Base-by-base conservation (phyloP, 2,329 filamentous ascomycete species). In the Aspergillus glaucus region DNA sequence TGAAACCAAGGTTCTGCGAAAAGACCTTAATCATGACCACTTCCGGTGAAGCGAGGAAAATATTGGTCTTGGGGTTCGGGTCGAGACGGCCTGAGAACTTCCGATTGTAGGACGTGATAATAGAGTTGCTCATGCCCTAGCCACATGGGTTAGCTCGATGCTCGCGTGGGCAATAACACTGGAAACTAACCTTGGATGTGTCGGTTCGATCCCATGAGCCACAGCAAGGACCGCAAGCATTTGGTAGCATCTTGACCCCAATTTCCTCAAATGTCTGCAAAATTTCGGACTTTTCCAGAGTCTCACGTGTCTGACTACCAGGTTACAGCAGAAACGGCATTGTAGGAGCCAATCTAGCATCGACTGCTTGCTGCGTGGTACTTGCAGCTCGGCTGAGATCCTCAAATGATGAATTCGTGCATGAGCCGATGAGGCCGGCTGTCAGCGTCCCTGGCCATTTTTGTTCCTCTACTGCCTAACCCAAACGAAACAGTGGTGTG, bases 71-170 rank as follows among this genome's bases (percentile, higher is more conserved):
- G 37, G 90, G 90, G 80, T 95, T 97, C 59, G 88, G 90, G 62
- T 95, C 91, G 73, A 97, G 97, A 69, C 93, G 89, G 59, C 92
- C 92, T 53, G 92, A 97, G 79, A 98, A 97, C 84, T 98, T 97
- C 75, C 93, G 90, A 86, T 98, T 98, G 85, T 96, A 98, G 24
- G 93, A 97, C 42, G 91, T 96, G 69, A 98, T 79, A 71, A 98
- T 98, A 6, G 90, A 94, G 84, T 98, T 98, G 3, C 26, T 28
- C 4, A 7, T 28, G 26, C 26, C 26, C 26, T 28, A 28, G 26
- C 26, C 26, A 28, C 9, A 21, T 28, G 4, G 9, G 8, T 10
- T 28, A 28, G 8, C 8, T 28, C 26, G 9, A 3, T 28, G 26
- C 26, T 28, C 9, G 26, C 2, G 26, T 28, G 26, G 26, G 9